These are phyloP conservation scores for Dothideomycetes sp. DNA, from an alignment of 2,329 filamentous ascomycete genomes.

Conservation along the genomic window DNA sequence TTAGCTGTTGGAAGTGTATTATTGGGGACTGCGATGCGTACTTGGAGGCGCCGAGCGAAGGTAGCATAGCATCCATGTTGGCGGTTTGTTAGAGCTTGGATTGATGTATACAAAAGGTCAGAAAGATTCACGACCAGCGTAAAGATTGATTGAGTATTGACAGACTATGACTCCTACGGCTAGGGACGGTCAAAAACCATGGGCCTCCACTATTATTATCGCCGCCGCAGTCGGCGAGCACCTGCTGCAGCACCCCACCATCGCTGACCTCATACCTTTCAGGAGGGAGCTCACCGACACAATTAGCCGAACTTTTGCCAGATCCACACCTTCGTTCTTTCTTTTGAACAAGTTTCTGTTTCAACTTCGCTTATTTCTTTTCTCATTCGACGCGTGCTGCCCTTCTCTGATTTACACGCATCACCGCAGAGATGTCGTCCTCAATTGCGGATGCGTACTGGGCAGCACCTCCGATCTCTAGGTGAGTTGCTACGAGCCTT, in stretches of 20 bases:
- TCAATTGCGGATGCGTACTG: conserved; percentile 50
- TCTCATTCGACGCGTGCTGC: conserved; percentile 12
- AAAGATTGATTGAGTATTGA: background rate
- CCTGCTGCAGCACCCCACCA: background rate
- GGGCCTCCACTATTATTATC: too few species aligned
- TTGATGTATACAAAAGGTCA: conserved; percentile 3
- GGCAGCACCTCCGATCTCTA: conserved; percentile 56
- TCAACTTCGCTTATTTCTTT: conserved; percentile 1
- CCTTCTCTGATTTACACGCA: conserved; percentile 22
- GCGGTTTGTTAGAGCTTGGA: conserved; percentile 5
- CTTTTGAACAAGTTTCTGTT: conserved; percentile 8
- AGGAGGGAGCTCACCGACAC: conserved; percentile 6
- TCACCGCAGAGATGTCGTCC: conserved; percentile 10
- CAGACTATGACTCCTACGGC: too few species aligned
- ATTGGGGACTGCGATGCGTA: conserved; percentile 21
- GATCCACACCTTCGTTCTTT: conserved; percentile 7
- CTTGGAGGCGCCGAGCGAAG: conserved; percentile 23
- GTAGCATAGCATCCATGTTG: conserved; percentile 31
- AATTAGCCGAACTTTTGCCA: background rate
- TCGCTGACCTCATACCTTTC: background rate
- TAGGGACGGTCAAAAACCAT: conserved; percentile 6
- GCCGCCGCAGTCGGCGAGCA: background rate
- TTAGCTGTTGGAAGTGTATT: conserved; percentile 7
- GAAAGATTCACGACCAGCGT: conserved; percentile 16
- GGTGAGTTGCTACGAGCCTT: conserved; percentile 38